Evolutionary conservation across 208 protist genomes (phyloP), one percentile per base, ranked within the genome.

Genomic region (Trypanosoma theileri): DNA sequence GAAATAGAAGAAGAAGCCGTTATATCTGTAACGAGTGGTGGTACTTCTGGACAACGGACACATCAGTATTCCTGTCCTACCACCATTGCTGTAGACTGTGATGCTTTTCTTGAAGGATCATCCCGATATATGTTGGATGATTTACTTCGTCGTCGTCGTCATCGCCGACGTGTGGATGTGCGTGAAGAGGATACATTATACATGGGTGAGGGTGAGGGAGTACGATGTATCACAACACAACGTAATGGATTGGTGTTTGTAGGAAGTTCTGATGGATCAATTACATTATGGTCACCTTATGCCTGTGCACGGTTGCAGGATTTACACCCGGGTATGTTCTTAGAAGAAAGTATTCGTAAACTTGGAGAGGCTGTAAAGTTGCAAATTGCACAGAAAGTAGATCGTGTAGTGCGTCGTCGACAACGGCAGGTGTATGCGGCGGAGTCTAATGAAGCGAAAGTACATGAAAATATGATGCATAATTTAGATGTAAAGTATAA

Each of bases 271-370:
- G 80, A 93, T 62, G 87, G 87, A 42, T 73, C 82, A 10, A 72
- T 93, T 26, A 76, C 82, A 12, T 67, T 93, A 17, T 93, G 87
- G 87, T 81, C 84, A 35, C 82, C 82, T 41, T 91, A 86, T 67
- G 82, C 63, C 31, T 78, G 82, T 42, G 87, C 84, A 17, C 79
- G 84, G 3, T 40, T 93, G 7, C 84, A 86, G 61, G 78, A 82
- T 48, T 62, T 93, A n/a, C 90, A 77, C 59, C 72, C 84, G 26
- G 77, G 71, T 71, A 73, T 73, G 19, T 62, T 75, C n/a, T 59
- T 91, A 31, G 58, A 75, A 9, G 59, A 52, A 19, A 82, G 77
- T 46, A 75, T 93, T 59, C 46, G 52, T 40, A 68, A 55, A 17
- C 46, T 91, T 22, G 85, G 68, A 1, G 45, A 72, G 56, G 74